These are phyloP conservation scores for Penicillium brasilianum DNA, from an alignment of 2,329 filamentous ascomycete genomes.

Conservation along the genomic window DNA sequence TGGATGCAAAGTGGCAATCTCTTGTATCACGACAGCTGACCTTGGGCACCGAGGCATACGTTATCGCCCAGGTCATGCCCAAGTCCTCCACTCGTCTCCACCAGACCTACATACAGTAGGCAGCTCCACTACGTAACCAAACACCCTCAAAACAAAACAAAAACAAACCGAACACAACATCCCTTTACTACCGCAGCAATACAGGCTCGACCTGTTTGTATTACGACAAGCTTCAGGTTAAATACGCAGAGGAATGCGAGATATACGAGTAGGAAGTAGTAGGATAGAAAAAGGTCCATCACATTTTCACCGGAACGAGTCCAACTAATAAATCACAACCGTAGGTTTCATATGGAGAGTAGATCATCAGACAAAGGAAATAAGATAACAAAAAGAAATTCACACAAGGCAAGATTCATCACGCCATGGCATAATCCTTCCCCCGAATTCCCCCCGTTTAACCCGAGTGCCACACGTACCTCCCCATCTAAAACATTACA, in stretches of 20 bases:
- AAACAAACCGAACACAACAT: not conserved
- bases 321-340: conserved; percentile 21
- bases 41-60: not conserved
- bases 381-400: conserved; percentile 21
- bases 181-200: not conserved
- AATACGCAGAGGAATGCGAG: not conserved
- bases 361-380: conserved; percentile 36
- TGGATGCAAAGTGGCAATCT: not conserved
- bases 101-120: not conserved
- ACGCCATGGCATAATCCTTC: conserved; percentile 16
- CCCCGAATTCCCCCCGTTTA: conserved; percentile 1
- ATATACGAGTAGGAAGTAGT: conserved; percentile 6
- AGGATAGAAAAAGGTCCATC: conserved; percentile 12
- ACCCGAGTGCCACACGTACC: not conserved
- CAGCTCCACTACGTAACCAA: not conserved
- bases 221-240: conserved; percentile 4
- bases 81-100: not conserved
- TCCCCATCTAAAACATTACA: conserved; percentile 4
- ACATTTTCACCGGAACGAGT: conserved; percentile 27
- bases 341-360: conserved; percentile 18
- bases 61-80: not conserved
- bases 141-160: not conserved
- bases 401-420: conserved; percentile 23
- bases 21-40: not conserved
- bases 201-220: conserved; percentile 7